Evolutionary conservation across 306 rosid genomes (phyloP), one percentile per base, ranked within the genome.

Genomic region (Senna tora): DNA sequence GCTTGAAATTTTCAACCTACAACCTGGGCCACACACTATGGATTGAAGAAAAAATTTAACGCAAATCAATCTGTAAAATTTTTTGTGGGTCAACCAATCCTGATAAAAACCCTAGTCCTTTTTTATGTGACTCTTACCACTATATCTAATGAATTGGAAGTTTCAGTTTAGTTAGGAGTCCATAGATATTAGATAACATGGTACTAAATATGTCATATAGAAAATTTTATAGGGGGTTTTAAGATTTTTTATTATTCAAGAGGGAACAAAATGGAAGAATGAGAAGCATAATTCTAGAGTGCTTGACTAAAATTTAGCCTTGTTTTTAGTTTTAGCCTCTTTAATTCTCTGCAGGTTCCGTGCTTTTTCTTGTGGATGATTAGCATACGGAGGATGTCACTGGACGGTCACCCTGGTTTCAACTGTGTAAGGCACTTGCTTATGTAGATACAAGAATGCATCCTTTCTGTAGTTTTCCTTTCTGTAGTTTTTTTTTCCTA

Each of bases 291-390:
- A 32, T 69, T 62, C 70, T 55, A 33, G 39, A 32, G 39, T 72
- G 42, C 66, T 38, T 72, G 13, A 15, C 52, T 9, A 58, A 33
- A 25, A 5, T 43, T 80, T 33, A 17, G 69, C 51, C n/a, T 19
- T 33, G 66, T 58, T 58, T 73, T 79, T 46, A 47, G 41, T 19
- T 79, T 49, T 72, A 21, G 67, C 63, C 55, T 72, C 63, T 74
- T 47, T 16, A 41, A 82, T 74, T 57, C 74, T 75, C 28, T 81
- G 71, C 93, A 94, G 97, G 47, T 86, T 74, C 98, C 98, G 9
- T 91, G 97, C 83, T 94, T 94, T 79, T 62, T 94, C 79, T 53
- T 89, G 85, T 89, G 92, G 98, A 84, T 94, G 92, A 43, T 65
- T 76, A 84, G 84, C 71, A 79, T 94, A 61, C 84, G 98, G 81